Conservation (phyloP, 164 flowering plant species). For the Aristolochia californica region DNA sequence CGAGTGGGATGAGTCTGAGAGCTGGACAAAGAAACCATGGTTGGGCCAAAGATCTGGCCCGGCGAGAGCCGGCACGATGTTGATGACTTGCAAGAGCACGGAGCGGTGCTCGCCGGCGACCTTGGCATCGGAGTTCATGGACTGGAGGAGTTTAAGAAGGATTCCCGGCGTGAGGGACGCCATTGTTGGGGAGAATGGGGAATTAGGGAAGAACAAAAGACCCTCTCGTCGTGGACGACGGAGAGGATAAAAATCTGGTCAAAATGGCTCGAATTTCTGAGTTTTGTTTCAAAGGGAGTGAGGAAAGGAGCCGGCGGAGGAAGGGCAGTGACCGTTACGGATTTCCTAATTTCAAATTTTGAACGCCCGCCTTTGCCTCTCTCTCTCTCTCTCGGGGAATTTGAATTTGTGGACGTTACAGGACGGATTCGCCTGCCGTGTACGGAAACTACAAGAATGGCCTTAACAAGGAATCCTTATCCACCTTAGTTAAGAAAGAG, state of each 20-base stretch:
- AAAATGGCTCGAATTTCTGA: not conserved
- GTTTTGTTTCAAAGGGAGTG: not conserved
- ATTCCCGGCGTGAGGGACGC: conserved; percentile 80
- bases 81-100: conserved; percentile 71
- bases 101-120: conserved; percentile 84
- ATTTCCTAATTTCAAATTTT: not conserved
- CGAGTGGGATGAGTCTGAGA: conserved; percentile 88
- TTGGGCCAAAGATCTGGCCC: conserved; percentile 60
- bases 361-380: not conserved
- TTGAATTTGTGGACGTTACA: not conserved
- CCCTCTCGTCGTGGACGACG: too few species aligned
- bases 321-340: not conserved
- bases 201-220: too few species aligned
- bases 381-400: conserved; percentile 1
- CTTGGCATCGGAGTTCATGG: conserved; percentile 57
- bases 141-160: conserved; percentile 76
- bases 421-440: too few species aligned
- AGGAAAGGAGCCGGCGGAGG: not conserved
- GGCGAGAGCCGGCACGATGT: conserved; percentile 75
- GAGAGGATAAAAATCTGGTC: too few species aligned
- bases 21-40: conserved; percentile 75
- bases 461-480: too few species aligned
- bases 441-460: too few species aligned
- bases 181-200: conserved; percentile 27
- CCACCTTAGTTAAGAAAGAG: too few species aligned